Base-by-base conservation (phyloP, 2,329 filamentous ascomycete genomes). In the Pseudogymnoascus sp. region DNA sequence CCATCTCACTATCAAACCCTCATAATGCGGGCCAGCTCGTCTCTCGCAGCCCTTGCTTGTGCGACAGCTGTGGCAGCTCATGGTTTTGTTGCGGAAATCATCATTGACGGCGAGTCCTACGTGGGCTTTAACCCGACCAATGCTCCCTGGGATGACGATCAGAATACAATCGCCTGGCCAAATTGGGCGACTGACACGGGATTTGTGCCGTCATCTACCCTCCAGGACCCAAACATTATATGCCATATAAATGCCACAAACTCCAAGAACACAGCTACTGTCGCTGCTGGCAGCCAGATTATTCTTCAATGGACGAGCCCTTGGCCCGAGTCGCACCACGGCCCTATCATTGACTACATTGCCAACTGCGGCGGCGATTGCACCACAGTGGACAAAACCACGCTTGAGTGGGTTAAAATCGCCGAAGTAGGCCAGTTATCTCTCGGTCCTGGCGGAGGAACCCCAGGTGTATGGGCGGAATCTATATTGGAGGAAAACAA, bases 301-400 rank as follows among this genome's bases (percentile, higher is more conserved):
- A 76, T 81, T 63, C 74, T 89, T 58, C 78, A 83, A 68, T 89
- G 86, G 87, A 82, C 79, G 87, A 82, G 79, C 63, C 76, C 76
- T 15, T 90, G 86, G 87, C 85, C 86, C n/a, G 77, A 81, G 5
- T 81, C 78, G 61, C 84, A 90, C 75, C 79, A 85, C 51, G 71
- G 71, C 0, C 70, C 71, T 1, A 62, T 72, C 15, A 70, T 71
- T 17, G 70, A 71, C 55, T 68, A 67, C 58, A 59, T 70, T 31
- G 70, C 71, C 5, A 72, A 71, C 51, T 72, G 71, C 62, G 70
- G 71, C 36, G 74, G 77, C 27, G 71, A 74, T 4, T 80, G 77
- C 62, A 71, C 72, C 12, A 72, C 71, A 0, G 75, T 75, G 9
- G 70, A 77, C 65, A 76, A 77, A 64, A 69, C 69, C 0, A 63